phyloP scores from a whole-genome alignment of 345 rosid genomes.

The Eucalyptus guilfoylei region DNA sequence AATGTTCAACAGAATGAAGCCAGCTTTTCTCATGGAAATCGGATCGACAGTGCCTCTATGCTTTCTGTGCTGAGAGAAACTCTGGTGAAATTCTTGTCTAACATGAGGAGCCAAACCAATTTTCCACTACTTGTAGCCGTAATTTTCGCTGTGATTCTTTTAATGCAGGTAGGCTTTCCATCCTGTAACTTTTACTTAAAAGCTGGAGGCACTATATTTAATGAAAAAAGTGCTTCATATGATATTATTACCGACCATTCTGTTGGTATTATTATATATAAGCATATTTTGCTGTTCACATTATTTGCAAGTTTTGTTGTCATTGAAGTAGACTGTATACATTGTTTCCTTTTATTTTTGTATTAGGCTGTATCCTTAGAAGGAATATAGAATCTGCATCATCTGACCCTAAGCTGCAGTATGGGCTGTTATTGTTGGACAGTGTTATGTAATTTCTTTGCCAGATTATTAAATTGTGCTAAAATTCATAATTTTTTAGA shows the following conservation, averaged over 20 bases:
- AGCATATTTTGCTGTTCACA: neutral
- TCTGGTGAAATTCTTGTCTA: slow-evolving; percentile 17
- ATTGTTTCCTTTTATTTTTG: neutral
- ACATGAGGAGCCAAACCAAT: slow-evolving; percentile 37
- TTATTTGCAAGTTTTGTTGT: neutral
- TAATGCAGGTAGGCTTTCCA: slow-evolving; percentile 67
- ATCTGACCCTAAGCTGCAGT: neutral
- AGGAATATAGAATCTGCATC: neutral
- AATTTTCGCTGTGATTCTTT: slow-evolving; percentile 61
- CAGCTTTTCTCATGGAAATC: slow-evolving; percentile 10
- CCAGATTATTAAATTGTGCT: neutral
- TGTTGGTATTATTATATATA: neutral
- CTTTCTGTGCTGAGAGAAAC: slow-evolving; percentile 18
- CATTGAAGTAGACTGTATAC: neutral
- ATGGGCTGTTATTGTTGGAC: neutral
- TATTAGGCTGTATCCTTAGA: neutral
- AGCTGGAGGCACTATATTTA: neutral
- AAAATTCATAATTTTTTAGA: neutral
- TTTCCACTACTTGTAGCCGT: slow-evolving; percentile 38
- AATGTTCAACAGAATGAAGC: slow-evolving; percentile 3
- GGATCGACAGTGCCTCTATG: neutral
- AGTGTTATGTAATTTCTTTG: neutral
- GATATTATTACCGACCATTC: neutral
- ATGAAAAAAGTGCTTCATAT: neutral
- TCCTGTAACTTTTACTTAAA: neutral